Conservation (phyloP, 345 rosid species). For the Ricinus communis region DNA sequence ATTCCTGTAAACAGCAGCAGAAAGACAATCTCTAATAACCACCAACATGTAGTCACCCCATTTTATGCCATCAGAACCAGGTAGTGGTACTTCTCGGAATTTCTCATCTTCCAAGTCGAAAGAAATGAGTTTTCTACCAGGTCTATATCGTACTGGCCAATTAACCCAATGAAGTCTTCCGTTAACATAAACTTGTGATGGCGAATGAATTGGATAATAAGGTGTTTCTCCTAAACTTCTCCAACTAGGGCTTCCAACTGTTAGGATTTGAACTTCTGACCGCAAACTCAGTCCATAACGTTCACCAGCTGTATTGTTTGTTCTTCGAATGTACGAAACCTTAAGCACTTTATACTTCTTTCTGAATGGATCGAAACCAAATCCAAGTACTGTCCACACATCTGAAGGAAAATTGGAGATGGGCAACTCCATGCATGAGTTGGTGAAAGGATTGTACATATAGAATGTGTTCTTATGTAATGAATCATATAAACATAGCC, state of each 20-base stretch:
- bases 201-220: background rate
- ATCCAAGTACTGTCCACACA: too few species aligned
- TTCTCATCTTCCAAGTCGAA: slow-evolving; percentile 13
- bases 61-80: background rate
- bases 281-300: slow-evolving; percentile 9
- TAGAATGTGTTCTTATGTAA: slow-evolving; percentile 45
- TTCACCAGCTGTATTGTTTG: background rate
- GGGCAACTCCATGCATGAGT: slow-evolving; percentile 35
- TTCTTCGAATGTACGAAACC: slow-evolving; percentile 50
- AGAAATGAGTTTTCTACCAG: slow-evolving; percentile 1
- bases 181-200: slow-evolving; percentile 19
- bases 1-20: background rate
- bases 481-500: slow-evolving; percentile 57
- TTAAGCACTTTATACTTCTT: slow-evolving; percentile 56
- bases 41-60: too few species aligned
- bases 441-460: slow-evolving; percentile 60
- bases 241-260: slow-evolving; percentile 37
- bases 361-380: slow-evolving; percentile 47
- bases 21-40: too few species aligned
- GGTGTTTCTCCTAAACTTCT: slow-evolving; percentile 14
- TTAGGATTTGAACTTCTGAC: slow-evolving; percentile 56
- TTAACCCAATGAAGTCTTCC: slow-evolving; percentile 31
- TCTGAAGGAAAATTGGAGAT: too few species aligned
- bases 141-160: background rate
- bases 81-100: slow-evolving; percentile 16